Conservation (phyloP, 2,329 filamentous ascomycete species). For the Trichophyton rubrum region DNA sequence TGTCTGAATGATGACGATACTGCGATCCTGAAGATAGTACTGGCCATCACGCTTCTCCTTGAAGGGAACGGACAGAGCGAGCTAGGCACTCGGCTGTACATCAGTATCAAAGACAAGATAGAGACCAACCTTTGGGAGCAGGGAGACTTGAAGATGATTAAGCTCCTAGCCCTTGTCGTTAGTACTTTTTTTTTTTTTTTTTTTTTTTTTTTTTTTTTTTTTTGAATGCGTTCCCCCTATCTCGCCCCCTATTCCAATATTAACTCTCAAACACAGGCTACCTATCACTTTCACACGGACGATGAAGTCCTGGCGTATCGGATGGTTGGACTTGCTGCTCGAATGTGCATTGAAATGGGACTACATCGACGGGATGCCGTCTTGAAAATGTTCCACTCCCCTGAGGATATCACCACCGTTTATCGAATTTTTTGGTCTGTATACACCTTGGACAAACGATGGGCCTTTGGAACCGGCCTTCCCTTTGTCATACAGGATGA, state of each 20-base stretch:
- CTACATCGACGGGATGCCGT: conserved; percentile 70
- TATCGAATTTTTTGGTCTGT: conserved; percentile 74
- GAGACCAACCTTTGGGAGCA: conserved; percentile 51
- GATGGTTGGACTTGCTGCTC: conserved; percentile 67
- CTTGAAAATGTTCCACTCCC: conserved; percentile 51
- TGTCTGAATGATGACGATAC: conserved; percentile 51
- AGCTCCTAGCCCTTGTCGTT: conserved; percentile 35
- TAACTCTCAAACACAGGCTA: conserved; percentile 36
- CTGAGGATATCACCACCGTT: conserved; percentile 54
- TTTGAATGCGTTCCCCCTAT: neutral
- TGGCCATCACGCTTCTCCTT: conserved; percentile 64
- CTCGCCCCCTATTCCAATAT: neutral
- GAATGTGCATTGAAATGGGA: conserved; percentile 68
- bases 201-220: neutral
- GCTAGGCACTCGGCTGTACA: conserved; percentile 59
- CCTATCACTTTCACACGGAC: conserved; percentile 73
- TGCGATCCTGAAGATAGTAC: conserved; percentile 65
- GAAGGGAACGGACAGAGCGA: conserved; percentile 70
- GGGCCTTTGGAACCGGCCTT: conserved; percentile 81
- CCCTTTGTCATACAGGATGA: conserved; percentile 76
- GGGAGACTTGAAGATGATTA: conserved; percentile 46
- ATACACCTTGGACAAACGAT: conserved; percentile 72
- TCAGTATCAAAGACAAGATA: conserved; percentile 59
- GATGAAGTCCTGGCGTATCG: conserved; percentile 81
- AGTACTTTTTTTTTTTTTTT: neutral